Evolutionary conservation across 108 stramenopile genomes (phyloP), one percentile per base, ranked within the genome.

Genomic region (Fragilariopsis cylindrus): DNA sequence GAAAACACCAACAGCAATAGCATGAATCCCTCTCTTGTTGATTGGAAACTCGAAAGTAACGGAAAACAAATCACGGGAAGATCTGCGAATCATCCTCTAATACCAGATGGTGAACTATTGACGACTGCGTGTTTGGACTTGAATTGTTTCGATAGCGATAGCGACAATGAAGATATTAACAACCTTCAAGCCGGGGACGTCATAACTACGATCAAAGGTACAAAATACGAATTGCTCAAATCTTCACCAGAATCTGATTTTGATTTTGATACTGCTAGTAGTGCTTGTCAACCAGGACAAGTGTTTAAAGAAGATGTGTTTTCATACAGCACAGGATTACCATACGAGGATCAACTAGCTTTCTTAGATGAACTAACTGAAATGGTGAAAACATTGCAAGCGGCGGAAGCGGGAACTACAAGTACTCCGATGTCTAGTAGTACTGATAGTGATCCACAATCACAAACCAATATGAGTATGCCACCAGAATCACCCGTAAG

Each of bases 311-410:
- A 52, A 68, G 49, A 49, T 13, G 30, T 52, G 12, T 19, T 49
- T 39, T 68, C 48, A 12, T 68, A 68, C 50, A 52, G 18, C 16
- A 21, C 58, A 8, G 48, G 48, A 18, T 30, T 68, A 11, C 66
- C 66, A 3, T 68, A 49, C 47, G 50, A 68, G 15, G 43, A 68
- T 16, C 66, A 68, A n/a, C 40, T 68, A 19, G 66, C 66, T 18
- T 68, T 68, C 48, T 53, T 68, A 48, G 66, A 68, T 9, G 66
- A 68, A 44, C 45, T 68, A 13, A 68, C 66, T 8, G 66, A 18
- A 11, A 68, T 52, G 48, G 49, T 68, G 21, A 68, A 68, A 52
- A 52, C 66, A 7, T n/a, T 15, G 49, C 49, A 68, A 40, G 16
- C 66, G 3, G 21, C 12, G 7, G 46, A 16, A 16, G 42, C 4